phyloP scores from a whole-genome alignment of 352 stramenopile genomes.

The Phytophthora multivora region DNA sequence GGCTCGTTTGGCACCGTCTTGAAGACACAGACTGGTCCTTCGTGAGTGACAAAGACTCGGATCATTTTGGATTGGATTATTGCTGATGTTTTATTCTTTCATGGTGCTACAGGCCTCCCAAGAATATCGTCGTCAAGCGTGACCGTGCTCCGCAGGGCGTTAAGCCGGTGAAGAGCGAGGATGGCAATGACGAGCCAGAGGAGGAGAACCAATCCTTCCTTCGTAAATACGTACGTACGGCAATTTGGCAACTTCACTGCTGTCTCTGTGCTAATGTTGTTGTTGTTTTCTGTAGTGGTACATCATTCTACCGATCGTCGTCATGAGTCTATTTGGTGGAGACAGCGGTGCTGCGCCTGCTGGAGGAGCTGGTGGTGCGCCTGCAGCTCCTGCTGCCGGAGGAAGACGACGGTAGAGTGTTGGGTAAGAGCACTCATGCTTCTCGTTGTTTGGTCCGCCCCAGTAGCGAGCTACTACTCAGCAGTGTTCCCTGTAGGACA shows the following conservation, averaged over 20 bases:
- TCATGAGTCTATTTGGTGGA: slow-evolving; percentile 75
- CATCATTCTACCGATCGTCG: slow-evolving; percentile 77
- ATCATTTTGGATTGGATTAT: not conserved
- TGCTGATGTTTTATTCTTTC: not conserved
- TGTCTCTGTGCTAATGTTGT: slow-evolving; percentile 4
- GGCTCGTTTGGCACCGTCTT: slow-evolving; percentile 58
- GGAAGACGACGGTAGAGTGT: slow-evolving; percentile 38
- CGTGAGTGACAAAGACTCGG: slow-evolving; percentile 39
- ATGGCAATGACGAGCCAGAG: slow-evolving; percentile 53
- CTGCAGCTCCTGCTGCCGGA: slow-evolving; percentile 28
- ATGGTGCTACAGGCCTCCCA: slow-evolving; percentile 49
- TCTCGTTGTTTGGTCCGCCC: not conserved
- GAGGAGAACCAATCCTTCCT: slow-evolving; percentile 83
- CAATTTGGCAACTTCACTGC: not conserved
- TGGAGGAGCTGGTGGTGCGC: slow-evolving; percentile 30
- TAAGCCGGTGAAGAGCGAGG: slow-evolving; percentile 69
- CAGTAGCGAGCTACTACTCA: not conserved
- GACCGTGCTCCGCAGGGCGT: slow-evolving; percentile 73
- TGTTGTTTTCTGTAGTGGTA: slow-evolving; percentile 65
- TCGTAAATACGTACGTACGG: slow-evolving; percentile 78
- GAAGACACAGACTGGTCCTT: slow-evolving; percentile 63
- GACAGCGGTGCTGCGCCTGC: slow-evolving; percentile 51
- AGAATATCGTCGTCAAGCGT: slow-evolving; percentile 63
- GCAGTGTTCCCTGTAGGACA: no score
- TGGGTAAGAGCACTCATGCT: slow-evolving; percentile 8